Evolutionary conservation across 1,284 basidiomycete species (phyloP), one percentile per base, ranked within the genome.

Genomic region (Ganoderma sinense): DNA sequence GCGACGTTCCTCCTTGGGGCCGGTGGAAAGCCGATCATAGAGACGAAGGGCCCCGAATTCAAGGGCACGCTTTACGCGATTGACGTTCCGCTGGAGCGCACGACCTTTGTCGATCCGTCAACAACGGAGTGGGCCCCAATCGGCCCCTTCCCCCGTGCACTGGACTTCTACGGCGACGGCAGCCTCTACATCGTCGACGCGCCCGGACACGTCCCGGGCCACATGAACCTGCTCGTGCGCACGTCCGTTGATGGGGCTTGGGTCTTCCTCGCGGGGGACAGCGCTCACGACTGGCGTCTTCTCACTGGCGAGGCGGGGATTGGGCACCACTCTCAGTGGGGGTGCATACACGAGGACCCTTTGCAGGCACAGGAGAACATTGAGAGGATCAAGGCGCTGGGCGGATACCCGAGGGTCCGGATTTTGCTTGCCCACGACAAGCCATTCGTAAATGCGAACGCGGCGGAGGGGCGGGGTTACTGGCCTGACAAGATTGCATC

Each of bases 181-280:
- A 76, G 75, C 13, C 31, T 80, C 58, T 77, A 79, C 63, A 64
- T 82, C 58, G 68, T 79, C 65, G 77, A 80, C 55, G 73, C 79
- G 0, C 75, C 77, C 0, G 80, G 81, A 0, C 81, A 82, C 69
- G 70, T 78, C 10, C 67, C 66, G 7, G 81, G 80, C 4, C 81
- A 82, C 68, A 48, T 82, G 69, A 75, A 75, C 48, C 67, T 74
- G 3, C 72, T 82, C 40, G 77, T 74, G 16, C 80, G 81, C 31
- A 90, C 88, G 29, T 88, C 87, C 11, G 53, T 81, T 8, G 83
- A 87, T 59, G 88, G 88, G 13, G 84, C 4, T 1, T 90, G 88
- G 89, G 80, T 88, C 29, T 86, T 84, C 71, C 81, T 90, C 23
- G 88, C 81, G 1, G 88, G 84, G 0, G 89, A 90, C 75, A 85